Conservation (phyloP, 192 early-diverging fungal genomes). For the Spizellomyces punctatus region DNA sequence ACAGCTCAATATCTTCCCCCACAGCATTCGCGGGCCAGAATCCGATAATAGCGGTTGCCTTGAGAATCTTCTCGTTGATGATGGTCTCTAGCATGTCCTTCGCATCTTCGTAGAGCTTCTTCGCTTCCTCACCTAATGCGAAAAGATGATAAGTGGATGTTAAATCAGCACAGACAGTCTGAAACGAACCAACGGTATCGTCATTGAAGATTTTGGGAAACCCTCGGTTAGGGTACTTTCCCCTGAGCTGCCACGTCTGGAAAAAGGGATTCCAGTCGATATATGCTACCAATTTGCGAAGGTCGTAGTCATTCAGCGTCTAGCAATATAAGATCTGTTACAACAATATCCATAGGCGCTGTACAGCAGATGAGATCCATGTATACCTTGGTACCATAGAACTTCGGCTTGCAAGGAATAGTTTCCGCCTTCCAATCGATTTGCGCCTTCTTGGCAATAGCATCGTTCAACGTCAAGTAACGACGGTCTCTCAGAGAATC, state of each 20-base stretch:
- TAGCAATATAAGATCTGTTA: not conserved
- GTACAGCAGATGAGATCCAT: not conserved
- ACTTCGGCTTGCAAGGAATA: constrained; percentile 75
- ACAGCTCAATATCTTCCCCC: constrained; percentile 90
- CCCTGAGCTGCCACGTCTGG: constrained; percentile 96
- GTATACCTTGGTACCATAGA: constrained; percentile 75
- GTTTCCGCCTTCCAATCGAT: constrained; percentile 74
- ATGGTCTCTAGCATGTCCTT: constrained; percentile 77
- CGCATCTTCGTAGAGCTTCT: constrained; percentile 87
- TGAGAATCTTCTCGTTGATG: constrained; percentile 71
- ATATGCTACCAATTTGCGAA: constrained; percentile 74
- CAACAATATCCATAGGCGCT: not conserved
- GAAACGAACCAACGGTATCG: constrained; percentile 68
- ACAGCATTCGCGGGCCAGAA: constrained; percentile 87
- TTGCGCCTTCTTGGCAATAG: constrained; percentile 62
- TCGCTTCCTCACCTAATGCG: constrained; percentile 72
- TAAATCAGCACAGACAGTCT: not conserved
- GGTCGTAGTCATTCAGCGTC: constrained; percentile 72
- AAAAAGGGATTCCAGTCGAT: constrained; percentile 99
- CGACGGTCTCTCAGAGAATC: constrained; percentile 86
- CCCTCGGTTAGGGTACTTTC: constrained; percentile 95
- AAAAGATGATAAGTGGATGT: constrained; percentile 6
- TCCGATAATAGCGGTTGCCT: constrained; percentile 77
- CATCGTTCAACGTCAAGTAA: constrained; percentile 71
- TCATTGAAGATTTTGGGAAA: constrained; percentile 98